These are phyloP conservation scores for Solanum ossicruentum DNA, from an alignment of 257 asterid genomes.

Conservation along the genomic window DNA sequence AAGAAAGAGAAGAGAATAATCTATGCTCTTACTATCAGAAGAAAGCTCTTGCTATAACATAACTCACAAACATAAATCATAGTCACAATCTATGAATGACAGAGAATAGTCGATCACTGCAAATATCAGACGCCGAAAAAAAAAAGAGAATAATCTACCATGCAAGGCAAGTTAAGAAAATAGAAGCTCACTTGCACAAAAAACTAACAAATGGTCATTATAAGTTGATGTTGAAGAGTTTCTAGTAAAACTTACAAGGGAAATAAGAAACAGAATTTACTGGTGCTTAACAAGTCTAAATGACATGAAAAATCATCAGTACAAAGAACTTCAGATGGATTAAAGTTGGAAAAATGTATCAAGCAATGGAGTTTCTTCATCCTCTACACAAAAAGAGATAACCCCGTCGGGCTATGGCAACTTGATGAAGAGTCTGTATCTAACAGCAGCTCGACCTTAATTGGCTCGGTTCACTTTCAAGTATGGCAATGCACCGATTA, in stretches of 20 bases:
- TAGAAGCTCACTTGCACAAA: background rate
- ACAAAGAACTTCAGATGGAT: background rate
- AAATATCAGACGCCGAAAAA: too few species aligned
- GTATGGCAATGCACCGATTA: slow-evolving; percentile 89
- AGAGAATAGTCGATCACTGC: too few species aligned
- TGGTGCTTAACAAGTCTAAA: background rate
- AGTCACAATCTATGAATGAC: too few species aligned
- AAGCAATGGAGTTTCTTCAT: background rate
- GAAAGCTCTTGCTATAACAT: too few species aligned
- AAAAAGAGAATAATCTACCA: background rate
- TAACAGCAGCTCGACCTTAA: slow-evolving; percentile 8
- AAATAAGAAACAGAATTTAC: background rate
- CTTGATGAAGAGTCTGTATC: background rate
- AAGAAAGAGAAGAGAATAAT: background rate
- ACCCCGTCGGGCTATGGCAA: background rate
- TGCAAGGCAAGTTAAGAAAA: background rate
- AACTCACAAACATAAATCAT: too few species aligned
- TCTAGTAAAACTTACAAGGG: background rate
- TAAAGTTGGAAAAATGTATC: background rate
- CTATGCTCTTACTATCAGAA: too few species aligned
- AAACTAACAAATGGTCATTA: background rate
- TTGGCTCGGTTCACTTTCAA: slow-evolving; percentile 76
- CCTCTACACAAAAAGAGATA: background rate
- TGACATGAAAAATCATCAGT: background rate
- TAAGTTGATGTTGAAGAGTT: background rate